phyloP scores from a whole-genome alignment of 2,329 filamentous ascomycete genomes.

The Aspergillus tanneri region DNA sequence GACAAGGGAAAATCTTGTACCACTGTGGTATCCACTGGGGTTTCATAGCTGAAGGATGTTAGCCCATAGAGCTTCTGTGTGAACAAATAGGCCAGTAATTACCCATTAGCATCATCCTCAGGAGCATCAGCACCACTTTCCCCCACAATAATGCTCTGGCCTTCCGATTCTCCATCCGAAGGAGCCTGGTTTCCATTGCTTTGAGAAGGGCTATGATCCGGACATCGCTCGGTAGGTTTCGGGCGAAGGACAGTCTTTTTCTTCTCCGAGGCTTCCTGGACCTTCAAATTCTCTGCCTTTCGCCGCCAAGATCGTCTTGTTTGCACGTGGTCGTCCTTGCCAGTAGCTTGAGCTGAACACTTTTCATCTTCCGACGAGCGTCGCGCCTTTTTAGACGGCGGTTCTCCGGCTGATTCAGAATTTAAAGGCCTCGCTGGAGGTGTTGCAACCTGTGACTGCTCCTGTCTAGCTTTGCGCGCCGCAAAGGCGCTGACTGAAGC shows the following conservation, averaged over 20 bases:
- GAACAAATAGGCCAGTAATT: not conserved
- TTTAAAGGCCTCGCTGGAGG: slow-evolving; percentile 20
- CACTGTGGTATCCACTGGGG: slow-evolving; percentile 30
- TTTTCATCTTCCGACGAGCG: slow-evolving; percentile 25
- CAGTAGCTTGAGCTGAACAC: slow-evolving; percentile 13
- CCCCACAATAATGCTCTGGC: slow-evolving; percentile 14
- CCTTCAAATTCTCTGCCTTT: slow-evolving; percentile 16
- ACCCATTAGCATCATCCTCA: slow-evolving; percentile 30
- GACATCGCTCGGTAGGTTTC: slow-evolving; percentile 6
- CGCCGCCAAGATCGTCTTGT: slow-evolving; percentile 24
- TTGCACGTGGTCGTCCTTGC: slow-evolving; percentile 15
- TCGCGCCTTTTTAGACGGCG: slow-evolving; percentile 37
- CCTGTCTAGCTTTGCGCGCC: slow-evolving; percentile 43
- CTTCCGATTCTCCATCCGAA: slow-evolving; percentile 22
- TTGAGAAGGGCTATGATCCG: not conserved
- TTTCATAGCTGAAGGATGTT: slow-evolving; percentile 30
- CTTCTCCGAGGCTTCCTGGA: slow-evolving; percentile 12
- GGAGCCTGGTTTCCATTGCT: slow-evolving; percentile 8
- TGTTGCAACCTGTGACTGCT: slow-evolving; percentile 28
- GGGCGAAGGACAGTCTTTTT: slow-evolving; percentile 7
- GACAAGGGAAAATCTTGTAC: slow-evolving; percentile 43
- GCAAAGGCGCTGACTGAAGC: slow-evolving; percentile 45
- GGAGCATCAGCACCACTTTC: slow-evolving; percentile 27
- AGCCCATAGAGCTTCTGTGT: slow-evolving; percentile 8
- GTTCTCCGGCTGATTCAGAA: slow-evolving; percentile 26